phyloP scores from a whole-genome alignment of 1,284 basidiomycete species.

The Jaminaea rosea region DNA sequence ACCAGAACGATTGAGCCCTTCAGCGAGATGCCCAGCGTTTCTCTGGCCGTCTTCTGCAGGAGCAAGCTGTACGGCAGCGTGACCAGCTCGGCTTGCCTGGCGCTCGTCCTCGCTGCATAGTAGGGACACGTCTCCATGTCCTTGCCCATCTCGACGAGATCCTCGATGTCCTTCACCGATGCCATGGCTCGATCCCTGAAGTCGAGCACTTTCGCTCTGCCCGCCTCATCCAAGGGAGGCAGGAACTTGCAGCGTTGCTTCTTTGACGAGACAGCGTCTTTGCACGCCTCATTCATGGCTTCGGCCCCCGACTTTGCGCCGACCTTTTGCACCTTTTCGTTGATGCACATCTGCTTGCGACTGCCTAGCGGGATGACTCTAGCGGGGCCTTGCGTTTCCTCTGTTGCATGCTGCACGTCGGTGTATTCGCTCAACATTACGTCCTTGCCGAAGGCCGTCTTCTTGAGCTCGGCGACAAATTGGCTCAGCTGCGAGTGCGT shows the following conservation, averaged over 20 bases:
- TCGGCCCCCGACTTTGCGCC: conserved; percentile 51
- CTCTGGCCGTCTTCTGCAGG: conserved; percentile 71
- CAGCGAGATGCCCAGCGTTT: conserved; percentile 69
- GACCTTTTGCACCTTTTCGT: conserved; percentile 62
- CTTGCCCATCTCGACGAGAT: conserved; percentile 67
- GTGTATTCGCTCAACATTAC: neutral
- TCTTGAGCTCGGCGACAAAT: conserved; percentile 73
- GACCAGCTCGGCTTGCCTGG: conserved; percentile 83
- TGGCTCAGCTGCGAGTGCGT: conserved; percentile 93
- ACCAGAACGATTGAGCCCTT: conserved; percentile 72
- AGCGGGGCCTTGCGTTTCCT: conserved; percentile 7
- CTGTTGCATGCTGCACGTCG: neutral
- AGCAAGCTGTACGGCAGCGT: conserved; percentile 89
- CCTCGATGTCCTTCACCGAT: conserved; percentile 84
- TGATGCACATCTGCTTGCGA: conserved; percentile 88
- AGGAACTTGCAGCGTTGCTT: conserved; percentile 66
- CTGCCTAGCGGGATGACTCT: conserved; percentile 58
- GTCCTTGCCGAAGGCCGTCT: conserved; percentile 54
- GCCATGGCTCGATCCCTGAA: conserved; percentile 82
- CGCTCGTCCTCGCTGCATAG: conserved; percentile 77
- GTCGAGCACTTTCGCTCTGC: conserved; percentile 58
- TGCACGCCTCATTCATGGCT: conserved; percentile 85
- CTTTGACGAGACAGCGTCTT: conserved; percentile 59
- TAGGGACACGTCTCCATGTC: conserved; percentile 73
- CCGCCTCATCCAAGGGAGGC: conserved; percentile 53